A percentile compares a stretch with the other conserved stretches of the same genome.
Conservation (phyloP, 352 stramenopile genomes). For the Globisporangium alternatum region DNA sequence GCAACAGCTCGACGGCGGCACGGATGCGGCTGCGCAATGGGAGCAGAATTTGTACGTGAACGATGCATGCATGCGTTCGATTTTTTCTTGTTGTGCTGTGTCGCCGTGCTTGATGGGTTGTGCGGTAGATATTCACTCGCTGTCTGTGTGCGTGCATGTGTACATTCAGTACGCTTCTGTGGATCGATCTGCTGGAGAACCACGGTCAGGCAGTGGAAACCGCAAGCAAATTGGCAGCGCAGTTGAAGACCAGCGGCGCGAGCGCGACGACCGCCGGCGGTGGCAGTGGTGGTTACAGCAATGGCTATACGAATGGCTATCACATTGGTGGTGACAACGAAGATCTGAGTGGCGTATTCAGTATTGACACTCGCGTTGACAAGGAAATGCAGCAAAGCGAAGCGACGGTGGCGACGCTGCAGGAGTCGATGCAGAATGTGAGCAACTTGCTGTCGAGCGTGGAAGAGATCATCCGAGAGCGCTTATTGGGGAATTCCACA, state of each 20-base stretch:
- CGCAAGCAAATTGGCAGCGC: conserved; percentile 2
- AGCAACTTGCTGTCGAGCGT: conserved; percentile 11
- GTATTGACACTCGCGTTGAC: background rate
- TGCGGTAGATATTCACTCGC: background rate
- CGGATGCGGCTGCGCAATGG: background rate
- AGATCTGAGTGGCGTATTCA: background rate
- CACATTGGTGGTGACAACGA: background rate
- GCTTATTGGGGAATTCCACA: background rate
- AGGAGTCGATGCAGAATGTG: conserved; percentile 8
- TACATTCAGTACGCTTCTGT: conserved; percentile 10
- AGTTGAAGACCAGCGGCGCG: background rate
- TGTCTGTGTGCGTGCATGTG: background rate
- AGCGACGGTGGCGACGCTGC: background rate
- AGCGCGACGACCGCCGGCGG: background rate
- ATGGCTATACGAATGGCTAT: background rate
- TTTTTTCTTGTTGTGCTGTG: background rate
- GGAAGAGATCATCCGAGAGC: conserved; percentile 19
- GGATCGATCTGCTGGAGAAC: conserved; percentile 19
- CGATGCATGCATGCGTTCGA: background rate
- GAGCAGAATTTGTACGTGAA: background rate
- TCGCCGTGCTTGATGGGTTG: background rate
- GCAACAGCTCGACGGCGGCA: background rate
- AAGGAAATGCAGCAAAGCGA: background rate
- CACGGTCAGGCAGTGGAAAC: conserved; percentile 5
- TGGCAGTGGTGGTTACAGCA: background rate